Conservation (phyloP, 73 alveolate genomes). For the Tetrahymena malaccensis region DNA sequence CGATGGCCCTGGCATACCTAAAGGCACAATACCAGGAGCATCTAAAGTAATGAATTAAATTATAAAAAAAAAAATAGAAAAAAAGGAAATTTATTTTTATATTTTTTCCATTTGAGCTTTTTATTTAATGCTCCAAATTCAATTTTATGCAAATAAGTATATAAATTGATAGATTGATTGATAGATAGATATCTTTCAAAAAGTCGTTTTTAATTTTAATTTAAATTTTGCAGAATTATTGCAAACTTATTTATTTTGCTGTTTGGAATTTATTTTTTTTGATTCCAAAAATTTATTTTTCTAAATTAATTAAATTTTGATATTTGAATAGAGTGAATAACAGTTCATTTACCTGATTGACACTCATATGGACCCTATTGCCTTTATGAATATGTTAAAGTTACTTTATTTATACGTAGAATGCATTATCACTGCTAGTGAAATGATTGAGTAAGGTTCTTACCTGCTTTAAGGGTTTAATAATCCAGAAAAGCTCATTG, state of each 20-base stretch:
- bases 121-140: no score
- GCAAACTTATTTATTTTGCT: no score
- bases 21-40: background rate
- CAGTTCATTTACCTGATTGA: background rate
- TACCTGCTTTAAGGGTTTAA: slow-evolving; percentile 11
- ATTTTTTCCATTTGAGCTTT: no score
- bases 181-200: background rate
- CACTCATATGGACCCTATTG: background rate
- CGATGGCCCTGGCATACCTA: background rate
- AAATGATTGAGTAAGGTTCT: slow-evolving; percentile 21
- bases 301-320: no score
- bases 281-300: no score
- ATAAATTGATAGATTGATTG: no score
- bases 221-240: background rate
- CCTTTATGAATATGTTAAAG: background rate
- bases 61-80: no score
- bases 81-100: no score
- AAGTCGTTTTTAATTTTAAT: background rate
- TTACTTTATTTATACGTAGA: slow-evolving; percentile 19
- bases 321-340: background rate
- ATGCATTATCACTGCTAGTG: slow-evolving; percentile 26
- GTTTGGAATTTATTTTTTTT: no score
- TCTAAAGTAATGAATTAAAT: background rate
- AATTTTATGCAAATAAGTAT: no score
- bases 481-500: slow-evolving; percentile 13